These are phyloP conservation scores for Penicillium verhagenii DNA, from an alignment of 495 filamentous ascomycete species.

Conservation along the genomic window DNA sequence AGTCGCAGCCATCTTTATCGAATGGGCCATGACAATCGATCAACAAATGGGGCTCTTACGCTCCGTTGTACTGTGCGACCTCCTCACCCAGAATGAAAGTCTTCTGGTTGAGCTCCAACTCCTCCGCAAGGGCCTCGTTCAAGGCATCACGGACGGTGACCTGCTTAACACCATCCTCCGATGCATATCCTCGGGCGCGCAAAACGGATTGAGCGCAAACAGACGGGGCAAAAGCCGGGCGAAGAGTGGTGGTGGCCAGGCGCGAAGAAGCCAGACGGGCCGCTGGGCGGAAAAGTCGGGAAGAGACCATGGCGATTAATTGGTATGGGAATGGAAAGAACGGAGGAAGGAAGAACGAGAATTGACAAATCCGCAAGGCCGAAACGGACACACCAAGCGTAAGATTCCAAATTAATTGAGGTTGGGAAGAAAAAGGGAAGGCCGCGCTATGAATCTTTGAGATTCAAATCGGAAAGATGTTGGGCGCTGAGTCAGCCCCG, in stretches of 20 bases:
- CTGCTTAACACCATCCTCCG: slow-evolving; percentile 71
- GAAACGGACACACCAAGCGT: slow-evolving; percentile 25
- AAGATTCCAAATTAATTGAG: slow-evolving; percentile 19
- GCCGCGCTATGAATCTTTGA: slow-evolving; percentile 27
- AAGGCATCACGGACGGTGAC: slow-evolving; percentile 95
- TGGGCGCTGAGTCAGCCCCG: slow-evolving; percentile 46
- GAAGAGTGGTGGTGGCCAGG: slow-evolving; percentile 49
- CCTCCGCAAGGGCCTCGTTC: slow-evolving; percentile 96
- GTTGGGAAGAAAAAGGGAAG: slow-evolving; percentile 19
- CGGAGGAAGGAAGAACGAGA: slow-evolving; percentile 20
- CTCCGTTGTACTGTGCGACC: slow-evolving; percentile 99
- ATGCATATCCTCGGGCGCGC: slow-evolving; percentile 48
- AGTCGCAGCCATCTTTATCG: not conserved
- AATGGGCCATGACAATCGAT: not conserved
- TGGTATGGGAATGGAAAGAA: slow-evolving; percentile 11
- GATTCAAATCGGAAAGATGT: slow-evolving; percentile 36
- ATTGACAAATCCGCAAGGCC: slow-evolving; percentile 34
- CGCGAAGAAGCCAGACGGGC: slow-evolving; percentile 70
- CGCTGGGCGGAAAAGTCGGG: slow-evolving; percentile 79
- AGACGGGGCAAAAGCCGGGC: slow-evolving; percentile 51
- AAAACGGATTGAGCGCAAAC: slow-evolving; percentile 46
- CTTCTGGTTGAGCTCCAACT: slow-evolving; percentile 90
- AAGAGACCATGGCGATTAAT: slow-evolving; percentile 55
- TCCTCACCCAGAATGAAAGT: slow-evolving; percentile 96
- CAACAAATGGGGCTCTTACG: slow-evolving; percentile 49